Conservation (phyloP, 441 rosid species). For the Oxalis stricta region DNA sequence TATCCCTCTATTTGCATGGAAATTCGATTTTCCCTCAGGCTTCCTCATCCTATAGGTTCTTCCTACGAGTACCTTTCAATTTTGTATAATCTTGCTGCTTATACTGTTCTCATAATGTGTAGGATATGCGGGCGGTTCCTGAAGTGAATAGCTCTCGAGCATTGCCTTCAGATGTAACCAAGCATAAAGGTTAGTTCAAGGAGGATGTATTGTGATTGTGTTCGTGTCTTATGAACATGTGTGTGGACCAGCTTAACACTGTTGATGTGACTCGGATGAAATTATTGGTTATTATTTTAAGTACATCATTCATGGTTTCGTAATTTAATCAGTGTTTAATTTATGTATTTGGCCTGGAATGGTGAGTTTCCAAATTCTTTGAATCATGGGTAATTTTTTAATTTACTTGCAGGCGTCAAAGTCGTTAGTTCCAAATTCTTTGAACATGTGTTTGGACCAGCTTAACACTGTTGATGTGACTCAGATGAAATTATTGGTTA, state of each 20-base stretch:
- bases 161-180: constrained; percentile 6
- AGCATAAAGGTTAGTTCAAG: constrained; percentile 12
- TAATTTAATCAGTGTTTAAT: too few relatives aligned
- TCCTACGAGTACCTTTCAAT: not conserved
- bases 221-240: not conserved
- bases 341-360: too few relatives aligned
- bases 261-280: too few relatives aligned
- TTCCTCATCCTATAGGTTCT: too few relatives aligned
- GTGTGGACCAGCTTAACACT: not conserved
- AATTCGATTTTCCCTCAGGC: not conserved
- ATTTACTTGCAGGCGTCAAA: constrained; percentile 10
- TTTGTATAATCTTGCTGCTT: not conserved
- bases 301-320: too few relatives aligned
- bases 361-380: not conserved
- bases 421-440: not conserved
- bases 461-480: too few relatives aligned
- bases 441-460: not conserved
- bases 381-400: not conserved
- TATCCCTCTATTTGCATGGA: not conserved
- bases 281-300: too few relatives aligned
- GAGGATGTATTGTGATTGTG: not conserved
- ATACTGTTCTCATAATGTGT: not conserved
- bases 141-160: constrained; percentile 11
- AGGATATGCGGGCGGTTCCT: constrained; percentile 20
- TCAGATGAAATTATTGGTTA: too few relatives aligned